Conservation (phyloP, 371 early-diverging fungal genomes). For the Circinella minor region DNA sequence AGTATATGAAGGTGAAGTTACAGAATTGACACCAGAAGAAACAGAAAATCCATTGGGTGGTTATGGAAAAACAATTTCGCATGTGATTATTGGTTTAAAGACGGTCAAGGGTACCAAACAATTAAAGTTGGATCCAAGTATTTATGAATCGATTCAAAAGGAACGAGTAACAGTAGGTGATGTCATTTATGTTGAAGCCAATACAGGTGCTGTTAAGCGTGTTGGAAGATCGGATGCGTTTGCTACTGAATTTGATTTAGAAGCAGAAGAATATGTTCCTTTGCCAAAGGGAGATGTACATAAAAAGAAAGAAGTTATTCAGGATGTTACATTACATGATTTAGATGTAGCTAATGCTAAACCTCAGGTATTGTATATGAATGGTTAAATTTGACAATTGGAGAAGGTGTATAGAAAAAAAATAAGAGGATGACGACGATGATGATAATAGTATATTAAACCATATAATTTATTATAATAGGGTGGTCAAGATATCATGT, state of each 20-base stretch:
- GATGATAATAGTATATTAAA: too few species aligned
- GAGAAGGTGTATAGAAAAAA: too few species aligned
- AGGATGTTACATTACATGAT: slow-evolving; percentile 98
- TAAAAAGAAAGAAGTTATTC: slow-evolving; percentile 96
- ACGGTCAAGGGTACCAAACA: slow-evolving; percentile 99
- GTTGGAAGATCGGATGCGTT: slow-evolving; percentile 96
- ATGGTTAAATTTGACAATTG: background rate
- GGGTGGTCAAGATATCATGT: slow-evolving; percentile 97
- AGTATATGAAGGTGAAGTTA: slow-evolving; percentile 99
- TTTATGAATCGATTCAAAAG: slow-evolving; percentile 95
- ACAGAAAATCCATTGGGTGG: slow-evolving; percentile 93
- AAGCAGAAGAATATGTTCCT: slow-evolving; percentile 97
- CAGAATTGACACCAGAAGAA: slow-evolving; percentile 95
- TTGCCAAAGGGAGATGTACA: slow-evolving; percentile 99
- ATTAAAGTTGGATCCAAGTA: slow-evolving; percentile 96
- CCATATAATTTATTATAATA: slow-evolving; percentile 4
- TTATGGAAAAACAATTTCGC: slow-evolving; percentile 94
- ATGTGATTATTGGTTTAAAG: slow-evolving; percentile 96
- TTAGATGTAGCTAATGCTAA: slow-evolving; percentile 98
- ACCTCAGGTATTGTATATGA: slow-evolving; percentile 65
- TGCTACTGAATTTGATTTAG: slow-evolving; percentile 96
- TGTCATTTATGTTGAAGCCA: slow-evolving; percentile 98
- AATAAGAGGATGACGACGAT: too few species aligned
- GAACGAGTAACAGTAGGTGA: slow-evolving; percentile 97
- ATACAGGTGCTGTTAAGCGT: slow-evolving; percentile 97